Base-by-base conservation (phyloP, 2,329 filamentous ascomycete genomes). In the Periglandula ipomoeae region DNA sequence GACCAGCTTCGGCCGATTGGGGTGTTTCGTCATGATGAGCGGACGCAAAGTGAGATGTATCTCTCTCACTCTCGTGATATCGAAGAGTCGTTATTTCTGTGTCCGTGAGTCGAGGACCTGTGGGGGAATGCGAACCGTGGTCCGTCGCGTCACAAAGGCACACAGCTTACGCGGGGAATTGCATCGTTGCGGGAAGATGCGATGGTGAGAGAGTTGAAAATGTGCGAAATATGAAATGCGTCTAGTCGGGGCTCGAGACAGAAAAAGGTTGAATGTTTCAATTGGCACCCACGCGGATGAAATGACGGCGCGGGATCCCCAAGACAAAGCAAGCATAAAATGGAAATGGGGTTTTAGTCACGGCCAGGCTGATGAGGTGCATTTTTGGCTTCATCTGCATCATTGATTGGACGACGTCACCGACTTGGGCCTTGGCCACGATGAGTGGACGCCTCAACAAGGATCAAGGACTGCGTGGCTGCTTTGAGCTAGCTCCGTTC, bases 11-110 rank as follows among this genome's bases (percentile, higher is more conserved):
- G 34, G 47, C 34, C 50, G 47, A 27, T 44, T 22, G 35, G 48
- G 34, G n/a, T 35, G 41, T 45, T 32, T 46, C 27, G 52, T 46
- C 30, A 50, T 52, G 23, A 39, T 47, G 55, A 13, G 34, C 24
- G 30, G 24, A 34, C 11, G 9, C 19, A 8, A 8, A 34, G 30
- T 32, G 30, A 2, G 9, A 15, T 32, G 10, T 4, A 15, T 7
- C 15, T 32, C 30, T 32, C 6, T 27, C 3, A 40, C 9, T 20
- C 5, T 23, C 10, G n/a, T 52, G 19, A 49, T 50, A 17, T 22
- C 13, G 10, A 27, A 46, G 22, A 22, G 22, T 11, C 10, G n/a
- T 17, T 11, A 43, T n/a, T n/a, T n/a, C n/a, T n/a, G 40, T 43
- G 10, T 15, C 9, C 9, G 30, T 13, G 9, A 9, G 15, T 32